Conservation (phyloP, 768 basidiomycete genomes). For the Boletus rex-veris region DNA sequence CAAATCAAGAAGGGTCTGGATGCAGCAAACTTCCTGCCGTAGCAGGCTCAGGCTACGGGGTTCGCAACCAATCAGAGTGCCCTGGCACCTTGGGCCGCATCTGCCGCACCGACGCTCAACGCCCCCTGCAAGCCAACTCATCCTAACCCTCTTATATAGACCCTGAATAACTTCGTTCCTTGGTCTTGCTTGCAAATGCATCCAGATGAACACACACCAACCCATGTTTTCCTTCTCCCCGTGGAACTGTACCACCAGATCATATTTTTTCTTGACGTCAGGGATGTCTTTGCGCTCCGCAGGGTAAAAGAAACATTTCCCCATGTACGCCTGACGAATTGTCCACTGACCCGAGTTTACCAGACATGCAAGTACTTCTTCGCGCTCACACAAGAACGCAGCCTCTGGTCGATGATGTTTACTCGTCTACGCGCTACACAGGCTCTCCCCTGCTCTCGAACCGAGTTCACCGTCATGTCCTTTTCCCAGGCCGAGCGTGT, state of each 20-base stretch:
- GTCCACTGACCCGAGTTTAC: not conserved
- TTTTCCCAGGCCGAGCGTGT: slow-evolving; percentile 10
- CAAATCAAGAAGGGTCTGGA: too few species aligned
- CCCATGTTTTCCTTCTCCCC: slow-evolving; percentile 4
- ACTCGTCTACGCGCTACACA: slow-evolving; percentile 9
- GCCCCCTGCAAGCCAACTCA: too few species aligned
- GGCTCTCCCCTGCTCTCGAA: slow-evolving; percentile 12
- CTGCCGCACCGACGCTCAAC: too few species aligned
- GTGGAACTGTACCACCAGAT: slow-evolving; percentile 18
- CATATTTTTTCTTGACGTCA: slow-evolving; percentile 11
- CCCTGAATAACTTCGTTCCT: too few species aligned
- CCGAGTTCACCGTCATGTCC: slow-evolving; percentile 12
- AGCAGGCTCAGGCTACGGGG: too few species aligned
- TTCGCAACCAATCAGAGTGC: too few species aligned
- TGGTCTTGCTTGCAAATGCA: not conserved
- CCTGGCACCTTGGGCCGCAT: too few species aligned
- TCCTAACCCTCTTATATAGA: too few species aligned
- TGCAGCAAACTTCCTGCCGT: too few species aligned
- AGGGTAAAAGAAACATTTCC: slow-evolving; percentile 1
- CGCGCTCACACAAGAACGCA: slow-evolving; percentile 13
- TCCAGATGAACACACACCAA: not conserved
- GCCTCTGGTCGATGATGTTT: slow-evolving; percentile 20
- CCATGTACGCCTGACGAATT: not conserved
- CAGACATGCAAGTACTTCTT: slow-evolving; percentile 26
- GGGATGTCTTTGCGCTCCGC: slow-evolving; percentile 16